Percentiles rank a stretch among this genome's conserved stretches.
phyloP scores from a whole-genome alignment of 192 early-diverging fungal genomes.

The Coemansia interrupta region DNA sequence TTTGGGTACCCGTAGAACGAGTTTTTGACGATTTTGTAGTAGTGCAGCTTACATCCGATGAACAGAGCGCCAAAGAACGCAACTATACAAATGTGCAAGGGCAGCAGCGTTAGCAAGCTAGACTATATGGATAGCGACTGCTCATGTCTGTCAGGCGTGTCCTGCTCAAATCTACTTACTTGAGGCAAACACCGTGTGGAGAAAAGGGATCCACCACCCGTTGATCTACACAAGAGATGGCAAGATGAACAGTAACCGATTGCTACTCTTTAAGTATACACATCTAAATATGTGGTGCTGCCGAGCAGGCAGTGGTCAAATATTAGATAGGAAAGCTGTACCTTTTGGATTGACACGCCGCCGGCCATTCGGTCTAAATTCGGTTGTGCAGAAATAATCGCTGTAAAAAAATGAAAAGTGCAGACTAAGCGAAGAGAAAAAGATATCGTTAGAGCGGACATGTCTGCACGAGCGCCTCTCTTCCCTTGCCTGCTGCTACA shows the following conservation, averaged over 20 bases:
- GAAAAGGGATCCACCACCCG: constrained; percentile 52
- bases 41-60: constrained; percentile 70
- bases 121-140: background rate
- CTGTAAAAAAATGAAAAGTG: too few relatives aligned
- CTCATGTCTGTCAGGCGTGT: background rate
- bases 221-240: constrained; percentile 38
- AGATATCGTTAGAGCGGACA: background rate
- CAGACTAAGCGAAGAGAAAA: background rate
- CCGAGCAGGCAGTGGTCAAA: background rate
- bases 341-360: background rate
- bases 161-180: constrained; percentile 25
- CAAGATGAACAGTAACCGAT: background rate
- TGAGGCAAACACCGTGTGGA: constrained; percentile 53
- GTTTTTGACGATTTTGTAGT: constrained; percentile 78
- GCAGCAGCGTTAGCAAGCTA: background rate
- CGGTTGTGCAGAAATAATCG: too few relatives aligned
- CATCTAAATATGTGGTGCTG: background rate
- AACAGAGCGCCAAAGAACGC: constrained; percentile 67
- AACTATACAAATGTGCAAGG: constrained; percentile 18
- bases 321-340: background rate
- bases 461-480: too few relatives aligned
- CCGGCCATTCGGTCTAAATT: too few relatives aligned
- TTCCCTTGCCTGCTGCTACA: too few relatives aligned
- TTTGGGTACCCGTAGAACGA: constrained; percentile 75
- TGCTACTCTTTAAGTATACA: background rate